Evolutionary conservation across 805 yeast genomes (phyloP).

Genomic region (Teunomyces pallodes): DNA sequence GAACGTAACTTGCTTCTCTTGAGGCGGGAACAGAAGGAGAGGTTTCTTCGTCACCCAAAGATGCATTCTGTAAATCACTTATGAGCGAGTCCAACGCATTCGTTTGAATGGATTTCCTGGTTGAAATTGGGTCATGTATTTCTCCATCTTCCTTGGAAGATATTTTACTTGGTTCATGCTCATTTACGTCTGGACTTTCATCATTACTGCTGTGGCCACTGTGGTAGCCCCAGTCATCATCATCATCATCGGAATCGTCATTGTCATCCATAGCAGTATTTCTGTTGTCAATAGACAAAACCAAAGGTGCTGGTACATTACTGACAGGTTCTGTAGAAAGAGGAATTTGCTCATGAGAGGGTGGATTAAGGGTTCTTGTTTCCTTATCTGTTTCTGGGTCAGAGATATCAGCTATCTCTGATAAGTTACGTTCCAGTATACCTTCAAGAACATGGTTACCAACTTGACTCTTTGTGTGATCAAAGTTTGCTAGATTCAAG

Average conservation of each 20-base stretch:
- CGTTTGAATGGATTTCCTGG: slow-evolving; percentile 14
- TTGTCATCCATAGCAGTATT: slow-evolving; percentile 8
- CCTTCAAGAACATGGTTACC: neutral
- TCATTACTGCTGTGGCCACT: slow-evolving; percentile 16
- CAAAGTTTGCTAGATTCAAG: slow-evolving; percentile 19
- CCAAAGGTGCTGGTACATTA: slow-evolving; percentile 16
- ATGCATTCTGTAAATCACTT: slow-evolving; percentile 28
- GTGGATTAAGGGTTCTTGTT: neutral
- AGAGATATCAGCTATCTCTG: neutral
- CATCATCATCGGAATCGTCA: slow-evolving; percentile 10
- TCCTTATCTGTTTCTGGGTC: neutral
- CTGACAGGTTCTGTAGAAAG: neutral
- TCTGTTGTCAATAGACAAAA: slow-evolving; percentile 23
- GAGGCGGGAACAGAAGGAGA: neutral
- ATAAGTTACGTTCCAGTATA: neutral
- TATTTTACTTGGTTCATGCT: neutral
- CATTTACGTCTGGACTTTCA: neutral
- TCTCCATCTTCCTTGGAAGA: no score
- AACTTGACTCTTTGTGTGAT: neutral
- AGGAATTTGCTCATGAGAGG: neutral
- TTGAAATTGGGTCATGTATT: neutral
- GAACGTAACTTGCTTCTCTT: neutral
- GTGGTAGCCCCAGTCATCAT: slow-evolving; percentile 29
- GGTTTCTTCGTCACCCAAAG: neutral
- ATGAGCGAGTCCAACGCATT: slow-evolving; percentile 39